Percentiles rank a stretch among this genome's conserved stretches.
Evolutionary conservation across 2,329 filamentous ascomycete species (phyloP).

Genomic region (Sporothrix dimorphospora): DNA sequence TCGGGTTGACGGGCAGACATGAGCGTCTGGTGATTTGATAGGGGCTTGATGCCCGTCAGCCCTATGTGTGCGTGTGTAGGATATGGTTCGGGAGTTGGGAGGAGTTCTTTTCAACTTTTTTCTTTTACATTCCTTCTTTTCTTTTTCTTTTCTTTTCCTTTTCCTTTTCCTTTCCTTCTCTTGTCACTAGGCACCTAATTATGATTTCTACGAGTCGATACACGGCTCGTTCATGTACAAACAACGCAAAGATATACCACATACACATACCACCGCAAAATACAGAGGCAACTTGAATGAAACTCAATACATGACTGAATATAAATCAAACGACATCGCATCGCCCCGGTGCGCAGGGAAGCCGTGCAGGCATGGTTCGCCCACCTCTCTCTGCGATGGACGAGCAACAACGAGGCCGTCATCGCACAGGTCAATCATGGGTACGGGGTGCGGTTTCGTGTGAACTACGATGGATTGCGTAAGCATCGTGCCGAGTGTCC

Average conservation of each 20-base stretch:
- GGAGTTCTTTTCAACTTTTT: neutral
- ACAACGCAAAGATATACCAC: constrained; percentile 12
- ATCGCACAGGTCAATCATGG: too few relatives aligned
- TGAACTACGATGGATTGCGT: too few relatives aligned
- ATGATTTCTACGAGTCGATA: neutral
- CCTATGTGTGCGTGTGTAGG: constrained; percentile 4
- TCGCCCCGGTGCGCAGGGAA: too few relatives aligned
- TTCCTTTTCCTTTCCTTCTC: neutral
- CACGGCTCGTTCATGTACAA: constrained; percentile 14
- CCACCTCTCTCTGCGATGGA: too few relatives aligned
- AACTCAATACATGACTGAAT: too few relatives aligned
- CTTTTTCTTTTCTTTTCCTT: neutral
- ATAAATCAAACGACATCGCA: too few relatives aligned
- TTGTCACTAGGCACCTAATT: constrained; percentile 6
- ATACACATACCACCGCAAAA: neutral
- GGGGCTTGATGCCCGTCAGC: constrained; percentile 16
- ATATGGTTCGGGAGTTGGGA: neutral
- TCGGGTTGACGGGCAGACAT: constrained; percentile 29
- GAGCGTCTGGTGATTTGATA: neutral
- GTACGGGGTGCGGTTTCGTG: too few relatives aligned
- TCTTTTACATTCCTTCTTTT: neutral
- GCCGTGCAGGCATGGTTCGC: too few relatives aligned
- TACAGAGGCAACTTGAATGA: neutral
- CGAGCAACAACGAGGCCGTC: too few relatives aligned
- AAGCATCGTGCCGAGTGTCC: too few relatives aligned